These are phyloP conservation scores for Leucocoprinus leucothites DNA, from an alignment of 768 basidiomycete genomes.

Conservation along the genomic window DNA sequence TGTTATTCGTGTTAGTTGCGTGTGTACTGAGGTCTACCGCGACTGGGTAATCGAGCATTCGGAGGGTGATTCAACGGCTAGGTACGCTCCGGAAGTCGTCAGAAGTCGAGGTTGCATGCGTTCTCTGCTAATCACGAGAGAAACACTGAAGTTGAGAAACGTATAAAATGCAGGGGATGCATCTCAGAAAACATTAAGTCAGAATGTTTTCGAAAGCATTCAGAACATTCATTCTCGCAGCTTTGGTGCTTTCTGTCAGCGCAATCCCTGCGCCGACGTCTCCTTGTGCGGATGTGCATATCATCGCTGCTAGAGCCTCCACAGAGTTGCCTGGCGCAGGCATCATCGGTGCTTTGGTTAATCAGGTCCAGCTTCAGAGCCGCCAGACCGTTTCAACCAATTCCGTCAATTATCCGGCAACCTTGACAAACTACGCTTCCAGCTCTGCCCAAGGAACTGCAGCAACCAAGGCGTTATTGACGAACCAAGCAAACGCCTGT, in stretches of 20 bases:
- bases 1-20: background rate
- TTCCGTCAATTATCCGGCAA: conserved; percentile 26
- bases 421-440: conserved; percentile 23
- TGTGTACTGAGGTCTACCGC: background rate
- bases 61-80: background rate
- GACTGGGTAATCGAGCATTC: conserved; percentile 1
- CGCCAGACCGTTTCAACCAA: conserved; percentile 24
- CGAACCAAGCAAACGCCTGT: conserved; percentile 22
- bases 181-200: background rate
- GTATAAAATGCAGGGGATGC: background rate
- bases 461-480: conserved; percentile 22
- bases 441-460: conserved; percentile 26
- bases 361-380: conserved; percentile 22
- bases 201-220: conserved; percentile 12
- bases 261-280: conserved; percentile 21
- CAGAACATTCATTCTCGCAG: conserved; percentile 5
- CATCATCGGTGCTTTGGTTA: conserved; percentile 23
- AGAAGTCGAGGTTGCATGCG: background rate
- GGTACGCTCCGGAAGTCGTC: background rate
- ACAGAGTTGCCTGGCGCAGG: conserved; percentile 24
- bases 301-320: conserved; percentile 25
- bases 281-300: conserved; percentile 25
- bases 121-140: background rate
- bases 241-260: conserved; percentile 1
- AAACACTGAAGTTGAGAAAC: background rate